These are phyloP conservation scores for Leptosphaerulina australis DNA, from an alignment of 2,329 filamentous ascomycete genomes.

Conservation along the genomic window DNA sequence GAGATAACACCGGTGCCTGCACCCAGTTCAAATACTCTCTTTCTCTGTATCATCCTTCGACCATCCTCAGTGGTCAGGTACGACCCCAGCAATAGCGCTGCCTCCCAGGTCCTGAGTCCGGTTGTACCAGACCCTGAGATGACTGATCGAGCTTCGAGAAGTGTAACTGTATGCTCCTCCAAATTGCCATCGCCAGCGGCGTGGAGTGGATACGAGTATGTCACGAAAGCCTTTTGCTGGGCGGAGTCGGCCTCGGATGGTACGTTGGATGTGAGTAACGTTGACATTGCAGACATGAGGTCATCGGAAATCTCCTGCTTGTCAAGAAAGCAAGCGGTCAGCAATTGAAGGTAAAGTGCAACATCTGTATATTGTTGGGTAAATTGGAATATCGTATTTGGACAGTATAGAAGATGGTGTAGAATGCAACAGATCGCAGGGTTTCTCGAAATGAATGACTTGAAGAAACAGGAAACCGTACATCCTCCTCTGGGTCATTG, in stretches of 20 bases:
- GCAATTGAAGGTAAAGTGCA: slow-evolving; percentile 19
- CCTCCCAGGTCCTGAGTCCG: slow-evolving; percentile 81
- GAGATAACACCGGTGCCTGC: slow-evolving; percentile 78
- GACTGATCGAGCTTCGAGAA: slow-evolving; percentile 72
- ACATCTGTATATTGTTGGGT: not conserved
- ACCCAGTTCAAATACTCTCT: slow-evolving; percentile 72
- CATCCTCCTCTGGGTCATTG: slow-evolving; percentile 83
- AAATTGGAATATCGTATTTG: slow-evolving; percentile 1
- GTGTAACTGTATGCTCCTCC: slow-evolving; percentile 57
- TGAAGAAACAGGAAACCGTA: slow-evolving; percentile 59
- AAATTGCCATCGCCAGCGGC: slow-evolving; percentile 22
- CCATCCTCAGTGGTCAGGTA: slow-evolving; percentile 62
- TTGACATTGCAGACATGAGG: slow-evolving; percentile 72
- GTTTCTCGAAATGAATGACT: slow-evolving; percentile 7
- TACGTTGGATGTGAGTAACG: slow-evolving; percentile 67
- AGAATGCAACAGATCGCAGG: not conserved
- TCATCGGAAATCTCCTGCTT: slow-evolving; percentile 80
- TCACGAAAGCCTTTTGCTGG: slow-evolving; percentile 77
- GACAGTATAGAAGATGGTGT: not conserved
- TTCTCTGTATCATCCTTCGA: slow-evolving; percentile 57
- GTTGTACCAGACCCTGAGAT: slow-evolving; percentile 76
- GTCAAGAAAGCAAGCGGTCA: slow-evolving; percentile 31
- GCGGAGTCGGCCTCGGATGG: slow-evolving; percentile 69
- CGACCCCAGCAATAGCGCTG: slow-evolving; percentile 73
- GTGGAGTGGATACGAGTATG: slow-evolving; percentile 60